Percentiles rank a stretch among this genome's conserved stretches.
phyloP scores from a whole-genome alignment of 163 green algal species.

The Coccomyxa subellipsoidea region DNA sequence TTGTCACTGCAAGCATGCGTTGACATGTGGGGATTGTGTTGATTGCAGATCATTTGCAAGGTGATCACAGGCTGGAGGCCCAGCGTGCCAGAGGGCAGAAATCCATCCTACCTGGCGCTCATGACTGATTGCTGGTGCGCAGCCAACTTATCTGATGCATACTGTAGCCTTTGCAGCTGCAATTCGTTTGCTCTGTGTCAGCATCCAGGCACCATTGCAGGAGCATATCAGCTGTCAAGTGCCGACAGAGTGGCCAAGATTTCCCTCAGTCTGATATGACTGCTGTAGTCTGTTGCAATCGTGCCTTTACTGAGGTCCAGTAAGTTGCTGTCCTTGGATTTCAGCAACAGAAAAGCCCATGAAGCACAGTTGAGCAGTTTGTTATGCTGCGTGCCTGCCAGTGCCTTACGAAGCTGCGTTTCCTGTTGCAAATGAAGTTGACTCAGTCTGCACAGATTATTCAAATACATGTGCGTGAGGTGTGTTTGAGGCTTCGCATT shows the following conservation, averaged over 20 bases:
- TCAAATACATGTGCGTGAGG: too few species aligned
- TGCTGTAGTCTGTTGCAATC: background rate
- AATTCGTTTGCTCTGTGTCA: background rate
- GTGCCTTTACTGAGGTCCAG: background rate
- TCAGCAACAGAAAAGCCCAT: too few species aligned
- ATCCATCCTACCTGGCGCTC: background rate
- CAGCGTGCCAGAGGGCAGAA: conserved; percentile 3
- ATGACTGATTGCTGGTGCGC: background rate
- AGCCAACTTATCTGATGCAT: too few species aligned
- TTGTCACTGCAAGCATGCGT: background rate
- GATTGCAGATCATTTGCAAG: conserved; percentile 13
- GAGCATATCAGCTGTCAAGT: too few species aligned
- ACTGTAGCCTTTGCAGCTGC: background rate
- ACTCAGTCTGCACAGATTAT: too few species aligned
- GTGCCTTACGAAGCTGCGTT: too few species aligned
- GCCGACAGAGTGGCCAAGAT: background rate
- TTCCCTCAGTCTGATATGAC: background rate
- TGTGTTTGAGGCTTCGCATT: background rate
- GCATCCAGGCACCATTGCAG: background rate
- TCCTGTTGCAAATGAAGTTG: too few species aligned
- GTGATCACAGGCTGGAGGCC: background rate
- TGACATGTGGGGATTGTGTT: background rate
- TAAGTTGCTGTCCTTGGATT: too few species aligned
- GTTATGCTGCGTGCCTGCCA: too few species aligned
- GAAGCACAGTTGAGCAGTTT: too few species aligned